Evolutionary conservation across 2,329 filamentous ascomycete species (phyloP), one percentile per base, ranked within the genome.

Genomic region (Drechslerella coelobrocha): DNA sequence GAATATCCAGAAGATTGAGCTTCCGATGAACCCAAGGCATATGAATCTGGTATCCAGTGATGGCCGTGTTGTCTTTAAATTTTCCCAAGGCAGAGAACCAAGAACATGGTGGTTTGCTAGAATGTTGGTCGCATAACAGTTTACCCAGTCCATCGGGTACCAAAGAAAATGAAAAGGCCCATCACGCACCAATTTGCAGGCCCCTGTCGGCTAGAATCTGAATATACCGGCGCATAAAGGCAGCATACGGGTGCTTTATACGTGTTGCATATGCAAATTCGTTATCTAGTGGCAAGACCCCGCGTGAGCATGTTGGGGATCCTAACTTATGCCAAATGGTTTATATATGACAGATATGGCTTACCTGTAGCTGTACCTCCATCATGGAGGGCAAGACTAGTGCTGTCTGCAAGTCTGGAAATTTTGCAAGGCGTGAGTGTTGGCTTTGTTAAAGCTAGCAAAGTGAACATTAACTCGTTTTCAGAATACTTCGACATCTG

Each of bases 1-100:
- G 87, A 92, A 76, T 97, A 92, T 78, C 93, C 93, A 0, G 89
- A 96, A 77, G 91, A 95, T 79, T 96, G 74, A 78, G 26, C 3
- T 14, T 24, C 5, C 31, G 24, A 12, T 2, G 26, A 5, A 10
- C 17, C 23, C 8, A 12, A 14, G 8, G 10, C 23, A 2, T n/a
- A 51, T 23, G 9, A n/a, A 19, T 23, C 26, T 2, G 21, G 21
- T 6, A 9, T 2, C 9, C 21, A 17, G 29, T 21, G 17, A 12
- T 17, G 24, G 37, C 43, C 19, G 2, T 12, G 2, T 5, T n/a
- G 12, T 12, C 17, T 7, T 19, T 6, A 8, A 26, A 10, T 2
- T 21, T 14, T 14, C 4, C 34, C 34, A 5, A 45, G 19, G 17
- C 14, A 9, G 17, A 45, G 17, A 21, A 2, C 5, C 9, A 6